These are phyloP conservation scores for Leucosporidium creatinivorum DNA, from an alignment of 768 basidiomycete species.

Conservation along the genomic window DNA sequence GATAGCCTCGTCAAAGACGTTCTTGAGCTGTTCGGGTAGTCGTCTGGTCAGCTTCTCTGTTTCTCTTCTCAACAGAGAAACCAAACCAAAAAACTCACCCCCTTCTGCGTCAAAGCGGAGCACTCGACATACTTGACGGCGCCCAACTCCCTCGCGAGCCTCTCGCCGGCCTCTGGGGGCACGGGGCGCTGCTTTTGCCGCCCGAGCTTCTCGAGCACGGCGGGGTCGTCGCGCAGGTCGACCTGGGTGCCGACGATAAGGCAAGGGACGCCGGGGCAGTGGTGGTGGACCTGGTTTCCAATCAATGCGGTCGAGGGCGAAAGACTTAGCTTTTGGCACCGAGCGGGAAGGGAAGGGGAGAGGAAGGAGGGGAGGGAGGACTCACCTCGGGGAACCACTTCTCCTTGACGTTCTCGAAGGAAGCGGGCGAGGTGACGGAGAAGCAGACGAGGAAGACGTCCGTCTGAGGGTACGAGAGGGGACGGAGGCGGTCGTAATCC, in stretches of 20 bases:
- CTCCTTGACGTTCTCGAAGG: conserved; percentile 99
- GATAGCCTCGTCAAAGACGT: conserved; percentile 99
- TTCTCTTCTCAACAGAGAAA: background rate
- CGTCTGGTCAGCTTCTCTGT: conserved; percentile 1
- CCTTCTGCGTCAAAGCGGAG: conserved; percentile 97
- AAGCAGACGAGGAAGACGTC: conserved; percentile 99
- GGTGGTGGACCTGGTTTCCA: conserved; percentile 93
- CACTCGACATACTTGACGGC: conserved; percentile 99
- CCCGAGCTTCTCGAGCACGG: conserved; percentile 88
- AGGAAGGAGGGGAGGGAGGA: background rate
- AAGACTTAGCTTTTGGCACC: too few species aligned
- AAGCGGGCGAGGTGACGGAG: conserved; percentile 95
- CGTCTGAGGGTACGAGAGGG: conserved; percentile 98
- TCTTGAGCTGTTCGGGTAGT: conserved; percentile 59
- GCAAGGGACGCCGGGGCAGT: conserved; percentile 98
- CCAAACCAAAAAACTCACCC: conserved; percentile 41
- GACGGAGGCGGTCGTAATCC: conserved; percentile 98
- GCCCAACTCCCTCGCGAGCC: conserved; percentile 92
- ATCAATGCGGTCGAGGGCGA: too few species aligned
- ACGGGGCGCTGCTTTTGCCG: conserved; percentile 96
- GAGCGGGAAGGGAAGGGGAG: background rate
- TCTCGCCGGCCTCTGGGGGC: conserved; percentile 75
- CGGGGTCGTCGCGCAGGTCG: conserved; percentile 86
- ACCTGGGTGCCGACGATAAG: conserved; percentile 98
- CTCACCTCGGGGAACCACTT: conserved; percentile 94